phyloP scores from a whole-genome alignment of 1,284 basidiomycete species.

The Termitomyces sp. region DNA sequence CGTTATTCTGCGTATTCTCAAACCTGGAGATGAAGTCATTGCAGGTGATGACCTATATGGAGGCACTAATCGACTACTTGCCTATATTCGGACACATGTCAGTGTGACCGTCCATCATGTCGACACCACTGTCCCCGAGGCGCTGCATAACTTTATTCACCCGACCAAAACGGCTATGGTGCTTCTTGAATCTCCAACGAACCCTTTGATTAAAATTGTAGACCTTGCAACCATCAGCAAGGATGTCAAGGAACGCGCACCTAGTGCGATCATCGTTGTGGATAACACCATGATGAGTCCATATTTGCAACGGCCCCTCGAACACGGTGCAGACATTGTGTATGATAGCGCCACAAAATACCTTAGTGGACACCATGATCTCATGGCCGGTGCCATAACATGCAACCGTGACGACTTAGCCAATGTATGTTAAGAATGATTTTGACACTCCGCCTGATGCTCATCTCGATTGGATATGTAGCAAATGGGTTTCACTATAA shows the following conservation, averaged over 20 bases:
- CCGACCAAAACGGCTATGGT: constrained; percentile 85
- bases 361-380: constrained; percentile 95
- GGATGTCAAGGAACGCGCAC: constrained; percentile 77
- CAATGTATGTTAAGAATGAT: constrained; percentile 47
- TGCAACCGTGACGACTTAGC: constrained; percentile 91
- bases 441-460: constrained; percentile 1
- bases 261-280: constrained; percentile 83
- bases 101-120: constrained; percentile 92
- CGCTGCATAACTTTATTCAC: constrained; percentile 61
- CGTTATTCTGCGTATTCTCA: constrained; percentile 89
- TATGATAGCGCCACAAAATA: constrained; percentile 99
- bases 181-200: constrained; percentile 95
- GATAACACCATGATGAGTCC: constrained; percentile 99
- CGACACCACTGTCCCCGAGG: constrained; percentile 79
- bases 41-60: constrained; percentile 98
- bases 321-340: constrained; percentile 94
- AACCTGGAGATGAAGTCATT: constrained; percentile 92
- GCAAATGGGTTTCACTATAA: constrained; percentile 84
- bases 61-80: constrained; percentile 93
- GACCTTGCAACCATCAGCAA: constrained; percentile 82
- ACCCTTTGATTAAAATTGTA: constrained; percentile 94
- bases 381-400: constrained; percentile 95
- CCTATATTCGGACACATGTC: constrained; percentile 85
- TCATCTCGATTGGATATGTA: constrained; percentile 9
- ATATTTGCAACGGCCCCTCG: constrained; percentile 92